Conservation (phyloP, 169 alveolate genomes). For the Plasmodium chabaudi region DNA sequence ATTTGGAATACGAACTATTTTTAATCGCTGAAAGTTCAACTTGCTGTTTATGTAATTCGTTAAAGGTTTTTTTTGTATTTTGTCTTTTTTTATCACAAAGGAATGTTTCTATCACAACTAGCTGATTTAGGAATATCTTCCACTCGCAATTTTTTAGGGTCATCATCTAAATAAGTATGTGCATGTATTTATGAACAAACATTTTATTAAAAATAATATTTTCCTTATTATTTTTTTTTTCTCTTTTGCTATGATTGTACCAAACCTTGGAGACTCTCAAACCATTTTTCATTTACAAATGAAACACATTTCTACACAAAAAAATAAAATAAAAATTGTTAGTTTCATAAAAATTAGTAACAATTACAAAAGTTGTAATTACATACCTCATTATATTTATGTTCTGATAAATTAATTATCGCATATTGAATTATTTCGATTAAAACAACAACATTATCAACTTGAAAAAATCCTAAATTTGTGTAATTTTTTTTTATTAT, state of each 20-base stretch:
- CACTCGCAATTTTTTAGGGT: constrained; percentile 43
- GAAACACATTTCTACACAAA: constrained; percentile 29
- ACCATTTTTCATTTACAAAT: constrained; percentile 45
- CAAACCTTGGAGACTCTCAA: constrained; percentile 23
- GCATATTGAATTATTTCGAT: constrained; percentile 65
- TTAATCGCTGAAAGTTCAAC: constrained; percentile 24
- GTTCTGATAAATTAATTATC: constrained; percentile 39
- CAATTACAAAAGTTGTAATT: background rate
- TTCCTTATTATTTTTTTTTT: background rate
- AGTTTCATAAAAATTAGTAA: background rate
- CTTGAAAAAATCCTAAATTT: constrained; percentile 50
- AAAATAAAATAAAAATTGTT: background rate
- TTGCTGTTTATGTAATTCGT: constrained; percentile 40
- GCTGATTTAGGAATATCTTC: constrained; percentile 62
- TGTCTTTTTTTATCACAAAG: constrained; percentile 61
- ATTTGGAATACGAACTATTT: constrained; percentile 53
- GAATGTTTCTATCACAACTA: constrained; percentile 53
- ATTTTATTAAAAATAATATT: background rate
- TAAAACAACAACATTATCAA: constrained; percentile 54
- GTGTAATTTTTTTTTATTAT: constrained; percentile 40
- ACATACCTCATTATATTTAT: constrained; percentile 44
- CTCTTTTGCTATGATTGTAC: constrained; percentile 21
- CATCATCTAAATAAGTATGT: constrained; percentile 2
- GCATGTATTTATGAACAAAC: background rate
- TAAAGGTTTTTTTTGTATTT: constrained; percentile 39